Evolutionary conservation across 176 grass and related monocot genomes (phyloP).

Genomic region (Alloteropsis semialata): DNA sequence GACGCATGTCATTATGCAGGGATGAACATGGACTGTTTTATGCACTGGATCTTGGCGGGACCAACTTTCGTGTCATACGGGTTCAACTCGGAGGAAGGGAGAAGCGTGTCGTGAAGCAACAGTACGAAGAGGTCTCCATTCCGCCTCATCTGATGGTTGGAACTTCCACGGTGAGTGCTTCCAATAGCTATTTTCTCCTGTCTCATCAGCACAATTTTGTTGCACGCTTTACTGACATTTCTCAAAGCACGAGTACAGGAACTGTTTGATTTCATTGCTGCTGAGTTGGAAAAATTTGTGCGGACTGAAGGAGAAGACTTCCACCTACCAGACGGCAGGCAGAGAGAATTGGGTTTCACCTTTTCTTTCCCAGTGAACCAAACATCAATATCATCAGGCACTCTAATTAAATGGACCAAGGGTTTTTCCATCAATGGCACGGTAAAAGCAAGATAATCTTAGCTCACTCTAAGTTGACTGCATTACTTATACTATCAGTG

Average conservation of each 20-base stretch:
- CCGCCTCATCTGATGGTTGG: constrained; percentile 88
- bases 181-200: not conserved
- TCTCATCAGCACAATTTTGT: constrained; percentile 1
- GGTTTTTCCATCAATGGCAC: constrained; percentile 81
- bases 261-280: constrained; percentile 90
- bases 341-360: constrained; percentile 89
- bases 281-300: constrained; percentile 68
- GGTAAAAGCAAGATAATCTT: constrained; percentile 44
- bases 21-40: constrained; percentile 82
- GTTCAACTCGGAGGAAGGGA: constrained; percentile 75
- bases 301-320: constrained; percentile 72
- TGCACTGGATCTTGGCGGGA: constrained; percentile 91
- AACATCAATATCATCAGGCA: constrained; percentile 74
- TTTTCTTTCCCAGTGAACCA: constrained; percentile 96
- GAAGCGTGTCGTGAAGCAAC: constrained; percentile 53
- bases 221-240: constrained; percentile 38
- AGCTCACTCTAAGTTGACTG: not conserved
- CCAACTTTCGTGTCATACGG: constrained; percentile 87
- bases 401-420: constrained; percentile 95
- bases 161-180: constrained; percentile 57
- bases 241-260: constrained; percentile 44
- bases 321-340: constrained; percentile 66
- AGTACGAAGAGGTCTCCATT: constrained; percentile 75
- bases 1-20: constrained; percentile 36
- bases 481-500: not conserved